phyloP scores from a whole-genome alignment of 139 green algal genomes.

The Yamagishiella unicocca region DNA sequence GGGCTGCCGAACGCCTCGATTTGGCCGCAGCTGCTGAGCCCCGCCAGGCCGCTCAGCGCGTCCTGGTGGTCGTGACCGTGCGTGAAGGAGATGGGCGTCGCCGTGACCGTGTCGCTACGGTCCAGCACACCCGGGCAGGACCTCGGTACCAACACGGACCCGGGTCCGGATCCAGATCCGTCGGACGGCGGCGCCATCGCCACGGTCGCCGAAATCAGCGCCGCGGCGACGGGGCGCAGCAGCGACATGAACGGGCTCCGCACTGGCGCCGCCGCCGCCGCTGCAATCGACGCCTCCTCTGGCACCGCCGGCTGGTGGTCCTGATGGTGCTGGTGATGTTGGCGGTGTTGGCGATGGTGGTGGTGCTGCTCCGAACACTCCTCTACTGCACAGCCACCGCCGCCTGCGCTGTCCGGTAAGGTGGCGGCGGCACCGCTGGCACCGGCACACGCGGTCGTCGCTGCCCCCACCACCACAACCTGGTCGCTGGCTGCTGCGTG shows the following conservation, averaged over 20 bases:
- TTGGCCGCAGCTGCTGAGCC: no score
- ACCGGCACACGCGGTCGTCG: no score
- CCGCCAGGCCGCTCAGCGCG: no score
- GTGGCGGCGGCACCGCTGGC: no score
- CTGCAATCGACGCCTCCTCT: neutral
- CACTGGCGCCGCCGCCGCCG: neutral
- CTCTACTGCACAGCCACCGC: no score
- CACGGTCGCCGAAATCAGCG: constrained; percentile 12
- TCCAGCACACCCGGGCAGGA: constrained; percentile 14
- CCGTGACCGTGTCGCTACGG: neutral
- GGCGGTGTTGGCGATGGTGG: neutral
- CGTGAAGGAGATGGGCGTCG: neutral
- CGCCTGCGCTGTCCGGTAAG: no score
- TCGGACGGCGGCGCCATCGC: neutral
- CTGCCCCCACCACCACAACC: no score
- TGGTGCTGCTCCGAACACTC: neutral
- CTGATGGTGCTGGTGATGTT: neutral
- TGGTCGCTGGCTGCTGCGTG: no score
- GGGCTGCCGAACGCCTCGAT: neutral
- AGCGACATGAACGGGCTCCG: constrained; percentile 10
- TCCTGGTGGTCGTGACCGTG: no score
- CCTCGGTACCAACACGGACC: no score
- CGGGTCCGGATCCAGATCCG: neutral
- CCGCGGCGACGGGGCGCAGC: constrained; percentile 28
- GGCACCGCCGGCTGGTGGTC: neutral